Evolutionary conservation across 192 early-diverging fungal genomes (phyloP), one percentile per base, ranked within the genome.

Genomic region (Dissophora globulifera): DNA sequence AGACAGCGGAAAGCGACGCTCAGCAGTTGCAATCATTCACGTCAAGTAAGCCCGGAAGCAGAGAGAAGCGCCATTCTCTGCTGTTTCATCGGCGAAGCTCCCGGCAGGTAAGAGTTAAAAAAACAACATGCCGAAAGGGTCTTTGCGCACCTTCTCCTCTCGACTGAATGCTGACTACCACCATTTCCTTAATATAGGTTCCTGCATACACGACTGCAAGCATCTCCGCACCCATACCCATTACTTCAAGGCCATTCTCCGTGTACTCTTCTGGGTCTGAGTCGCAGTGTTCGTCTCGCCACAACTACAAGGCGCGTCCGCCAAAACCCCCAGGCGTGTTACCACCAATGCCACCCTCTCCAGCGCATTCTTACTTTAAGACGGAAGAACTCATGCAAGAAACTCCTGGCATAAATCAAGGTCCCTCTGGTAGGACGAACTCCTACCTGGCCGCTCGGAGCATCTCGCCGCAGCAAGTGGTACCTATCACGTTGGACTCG

Each of bases 251-350:
- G 32, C 52, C 72, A 0, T 67, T 50, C 35, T 76, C 72, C 1
- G 38, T 35, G 0, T 48, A 51, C 29, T 60, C 63, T 3, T 55
- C 72, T 4, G 30, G 38, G 1, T 61, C 63, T 5, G 72, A 66
- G 43, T 19, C 46, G 0, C 58, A 62, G 11, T 11, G 57, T 13
- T 58, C 63, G 1, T 61, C 71, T 1, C 56, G 57, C 5, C 20
- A 62, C 40, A 76, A 76, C 30, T 76, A 76, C 30, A 62, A 40
- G 32, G 69, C 29, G 7, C 59, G 69, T 13, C 67, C 67, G 20
- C 67, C 67, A 40, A 53, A 47, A 41, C 67, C 58, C 6, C 67
- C 67, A 4, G 15, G n/a, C 5, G 22, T 50, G 0, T 40, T 63
- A 40, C 56, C 71, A 25, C 71, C 71, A 1, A 47, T 65, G 56